Evolutionary conservation across 75 land plant species (phyloP).

Genomic region (Cryptomeria japonica): DNA sequence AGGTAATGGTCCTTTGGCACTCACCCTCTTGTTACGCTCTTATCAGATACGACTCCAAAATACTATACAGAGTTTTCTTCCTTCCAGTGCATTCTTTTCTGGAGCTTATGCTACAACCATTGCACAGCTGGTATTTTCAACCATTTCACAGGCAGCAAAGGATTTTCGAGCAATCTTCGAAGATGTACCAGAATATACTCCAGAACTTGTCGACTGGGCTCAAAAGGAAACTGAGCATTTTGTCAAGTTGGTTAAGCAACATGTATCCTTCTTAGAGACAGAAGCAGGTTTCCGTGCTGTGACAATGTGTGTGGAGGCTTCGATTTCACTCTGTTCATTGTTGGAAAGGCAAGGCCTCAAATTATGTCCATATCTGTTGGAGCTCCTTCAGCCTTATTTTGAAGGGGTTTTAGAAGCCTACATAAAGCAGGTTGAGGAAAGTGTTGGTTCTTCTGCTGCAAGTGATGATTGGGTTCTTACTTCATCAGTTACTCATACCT

Average conservation of each 20-base stretch:
- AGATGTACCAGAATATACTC: slow-evolving; percentile 40
- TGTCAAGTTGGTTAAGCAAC: slow-evolving; percentile 31
- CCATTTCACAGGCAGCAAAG: slow-evolving; percentile 61
- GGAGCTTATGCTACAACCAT: slow-evolving; percentile 39
- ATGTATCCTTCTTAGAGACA: slow-evolving; percentile 34
- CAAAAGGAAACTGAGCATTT: slow-evolving; percentile 40
- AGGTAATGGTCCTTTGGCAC: slow-evolving; percentile 58
- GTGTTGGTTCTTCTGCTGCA: slow-evolving; percentile 30
- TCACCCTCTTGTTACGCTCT: slow-evolving; percentile 41
- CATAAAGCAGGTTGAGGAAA: slow-evolving; percentile 44
- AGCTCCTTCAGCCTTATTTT: slow-evolving; percentile 38
- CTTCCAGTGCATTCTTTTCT: slow-evolving; percentile 32
- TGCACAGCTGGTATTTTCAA: slow-evolving; percentile 54
- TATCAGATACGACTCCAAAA: slow-evolving; percentile 48
- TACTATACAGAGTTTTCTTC: slow-evolving; percentile 31
- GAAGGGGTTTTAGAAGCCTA: slow-evolving; percentile 40
- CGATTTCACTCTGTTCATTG: slow-evolving; percentile 43
- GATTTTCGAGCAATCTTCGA: slow-evolving; percentile 53
- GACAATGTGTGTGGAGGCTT: slow-evolving; percentile 46
- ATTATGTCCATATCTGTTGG: slow-evolving; percentile 35
- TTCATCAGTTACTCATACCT: slow-evolving; percentile 22
- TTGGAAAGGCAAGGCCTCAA: slow-evolving; percentile 38
- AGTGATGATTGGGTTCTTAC: slow-evolving; percentile 55
- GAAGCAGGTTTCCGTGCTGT: slow-evolving; percentile 39
- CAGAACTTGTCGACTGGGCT: slow-evolving; percentile 64